These are phyloP conservation scores for Ascochyta clinopodiicola DNA, from an alignment of 2,329 filamentous ascomycete species.

Conservation along the genomic window DNA sequence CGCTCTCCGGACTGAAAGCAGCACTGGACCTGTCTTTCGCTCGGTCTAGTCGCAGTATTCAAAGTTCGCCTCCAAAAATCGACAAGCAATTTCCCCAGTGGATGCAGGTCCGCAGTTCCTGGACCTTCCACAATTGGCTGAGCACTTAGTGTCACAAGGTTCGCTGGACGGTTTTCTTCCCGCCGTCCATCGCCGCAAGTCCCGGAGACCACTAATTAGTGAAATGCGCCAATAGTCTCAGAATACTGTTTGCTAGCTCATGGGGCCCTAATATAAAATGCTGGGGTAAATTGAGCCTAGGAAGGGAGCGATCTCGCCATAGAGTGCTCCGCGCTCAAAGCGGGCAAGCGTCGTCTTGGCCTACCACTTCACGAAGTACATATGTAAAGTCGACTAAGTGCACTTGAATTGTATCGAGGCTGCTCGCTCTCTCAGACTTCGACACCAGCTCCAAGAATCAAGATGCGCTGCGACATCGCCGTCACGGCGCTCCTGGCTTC, in stretches of 20 bases:
- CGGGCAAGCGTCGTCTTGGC: slow-evolving; percentile 11
- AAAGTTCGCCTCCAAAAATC: slow-evolving; percentile 6
- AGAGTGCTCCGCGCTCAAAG: slow-evolving; percentile 15
- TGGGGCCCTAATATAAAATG: slow-evolving; percentile 10
- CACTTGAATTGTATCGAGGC: slow-evolving; percentile 4
- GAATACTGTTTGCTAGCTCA: neutral
- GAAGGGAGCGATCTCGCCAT: slow-evolving; percentile 1
- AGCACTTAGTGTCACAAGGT: slow-evolving; percentile 1
- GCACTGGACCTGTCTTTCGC: neutral
- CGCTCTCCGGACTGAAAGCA: slow-evolving; percentile 10
- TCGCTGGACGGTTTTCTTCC: neutral
- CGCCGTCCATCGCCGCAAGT: neutral
- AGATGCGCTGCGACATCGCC: slow-evolving; percentile 25
- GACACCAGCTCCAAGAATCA: neutral
- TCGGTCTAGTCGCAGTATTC: neutral
- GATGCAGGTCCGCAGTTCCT: slow-evolving; percentile 14
- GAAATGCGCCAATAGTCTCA: slow-evolving; percentile 9
- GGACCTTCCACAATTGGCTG: neutral
- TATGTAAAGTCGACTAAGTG: slow-evolving; percentile 1
- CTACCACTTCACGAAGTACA: slow-evolving; percentile 12
- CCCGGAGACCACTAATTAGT: neutral
- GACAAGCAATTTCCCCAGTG: slow-evolving; percentile 1
- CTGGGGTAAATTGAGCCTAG: slow-evolving; percentile 15
- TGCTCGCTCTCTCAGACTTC: neutral
- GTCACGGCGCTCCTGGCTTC: slow-evolving; percentile 25